phyloP scores from a whole-genome alignment of 768 basidiomycete genomes.

The Macrolepiota dolichaula region DNA sequence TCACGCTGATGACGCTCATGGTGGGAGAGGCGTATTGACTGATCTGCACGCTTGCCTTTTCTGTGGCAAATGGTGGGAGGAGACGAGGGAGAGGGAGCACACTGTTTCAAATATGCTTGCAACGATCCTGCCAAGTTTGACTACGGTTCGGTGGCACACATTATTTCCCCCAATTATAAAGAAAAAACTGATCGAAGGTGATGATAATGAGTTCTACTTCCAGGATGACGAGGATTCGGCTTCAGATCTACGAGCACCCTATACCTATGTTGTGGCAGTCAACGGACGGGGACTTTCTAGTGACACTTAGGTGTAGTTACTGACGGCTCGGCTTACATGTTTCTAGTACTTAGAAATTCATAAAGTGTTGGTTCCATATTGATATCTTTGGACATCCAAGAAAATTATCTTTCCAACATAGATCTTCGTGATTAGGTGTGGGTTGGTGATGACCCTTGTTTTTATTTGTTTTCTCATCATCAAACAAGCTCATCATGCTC shows the following conservation, averaged over 20 bases:
- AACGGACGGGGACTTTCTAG: neutral
- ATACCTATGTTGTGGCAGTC: neutral
- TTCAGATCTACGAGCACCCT: neutral
- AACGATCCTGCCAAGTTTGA: neutral
- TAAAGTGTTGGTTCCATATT: neutral
- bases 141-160: conserved; percentile 1
- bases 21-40: conserved; percentile 20
- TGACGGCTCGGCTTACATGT: neutral
- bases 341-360: neutral
- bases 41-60: conserved; percentile 32
- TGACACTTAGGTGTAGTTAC: neutral
- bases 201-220: neutral
- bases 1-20: conserved; percentile 33
- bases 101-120: neutral
- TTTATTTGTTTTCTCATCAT: neutral
- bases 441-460: neutral
- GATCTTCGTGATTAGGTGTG: neutral
- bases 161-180: neutral
- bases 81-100: conserved; percentile 17
- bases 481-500: neutral
- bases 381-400: neutral
- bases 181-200: neutral
- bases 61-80: conserved; percentile 23
- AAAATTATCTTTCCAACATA: no score
- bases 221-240: neutral